These are phyloP conservation scores for Pseudocercospora eumusae DNA, from an alignment of 2,329 filamentous ascomycete genomes.

Conservation along the genomic window DNA sequence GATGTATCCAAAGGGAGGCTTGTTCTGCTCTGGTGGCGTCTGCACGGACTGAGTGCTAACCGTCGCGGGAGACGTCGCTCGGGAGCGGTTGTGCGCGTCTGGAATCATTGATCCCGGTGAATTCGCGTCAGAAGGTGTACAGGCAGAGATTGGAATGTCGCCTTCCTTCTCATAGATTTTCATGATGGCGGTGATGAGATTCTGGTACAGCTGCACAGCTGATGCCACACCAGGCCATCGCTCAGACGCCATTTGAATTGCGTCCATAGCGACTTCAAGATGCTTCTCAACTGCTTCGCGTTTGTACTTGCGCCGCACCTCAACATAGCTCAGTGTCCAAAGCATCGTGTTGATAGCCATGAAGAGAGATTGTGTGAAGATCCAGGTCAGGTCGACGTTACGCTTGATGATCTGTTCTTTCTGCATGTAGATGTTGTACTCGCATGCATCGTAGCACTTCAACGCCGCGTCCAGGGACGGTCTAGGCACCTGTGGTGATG, in stretches of 20 bases:
- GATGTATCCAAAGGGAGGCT: conserved; percentile 36
- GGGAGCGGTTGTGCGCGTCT: conserved; percentile 47
- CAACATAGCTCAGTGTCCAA: conserved; percentile 86
- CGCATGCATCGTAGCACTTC: conserved; percentile 79
- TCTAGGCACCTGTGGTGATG: conserved; percentile 86
- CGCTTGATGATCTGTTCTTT: conserved; percentile 74
- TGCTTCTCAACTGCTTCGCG: conserved; percentile 75
- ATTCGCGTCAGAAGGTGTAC: conserved; percentile 49
- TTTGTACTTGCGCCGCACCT: conserved; percentile 71
- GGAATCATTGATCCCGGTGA: conserved; percentile 45
- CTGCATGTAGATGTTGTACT: conserved; percentile 78
- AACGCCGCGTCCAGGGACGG: conserved; percentile 77
- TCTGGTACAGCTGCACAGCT: conserved; percentile 81
- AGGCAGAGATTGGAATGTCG: conserved; percentile 52
- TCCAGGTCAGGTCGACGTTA: conserved; percentile 86
- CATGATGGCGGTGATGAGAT: conserved; percentile 80
- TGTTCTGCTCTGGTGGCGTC: conserved; percentile 36
- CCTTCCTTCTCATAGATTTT: conserved; percentile 75
- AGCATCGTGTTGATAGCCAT: conserved; percentile 89
- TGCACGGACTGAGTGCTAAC: conserved; percentile 38
- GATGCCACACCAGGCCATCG: conserved; percentile 89
- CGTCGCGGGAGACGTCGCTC: conserved; percentile 48
- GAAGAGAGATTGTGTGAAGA: conserved; percentile 85
- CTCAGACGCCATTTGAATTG: conserved; percentile 76
- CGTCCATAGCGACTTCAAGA: conserved; percentile 72